Evolutionary conservation across 1,139 yeast species (phyloP).

Genomic region (Yamadazyma aaseri): DNA sequence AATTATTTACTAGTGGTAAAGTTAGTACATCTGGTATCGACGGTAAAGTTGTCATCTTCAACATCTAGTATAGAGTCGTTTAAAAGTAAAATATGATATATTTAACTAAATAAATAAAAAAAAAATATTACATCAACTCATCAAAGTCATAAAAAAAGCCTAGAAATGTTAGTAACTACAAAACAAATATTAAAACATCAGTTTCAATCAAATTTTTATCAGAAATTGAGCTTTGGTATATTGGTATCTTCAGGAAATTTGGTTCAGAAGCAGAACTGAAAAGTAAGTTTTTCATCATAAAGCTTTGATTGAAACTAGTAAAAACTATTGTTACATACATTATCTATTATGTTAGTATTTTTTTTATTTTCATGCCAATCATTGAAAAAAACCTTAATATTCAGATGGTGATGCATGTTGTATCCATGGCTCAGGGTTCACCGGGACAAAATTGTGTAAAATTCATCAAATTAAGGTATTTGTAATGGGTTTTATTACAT

Average conservation of each 20-base stretch:
- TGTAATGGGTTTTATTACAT: slow-evolving; percentile 9
- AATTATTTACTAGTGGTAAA: slow-evolving; percentile 52
- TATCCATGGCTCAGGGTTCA: slow-evolving; percentile 67
- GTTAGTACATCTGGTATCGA: slow-evolving; percentile 65
- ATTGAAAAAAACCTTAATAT: slow-evolving; percentile 10
- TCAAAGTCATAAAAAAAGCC: slow-evolving; percentile 2
- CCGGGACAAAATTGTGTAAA: slow-evolving; percentile 51
- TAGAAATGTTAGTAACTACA: slow-evolving; percentile 5
- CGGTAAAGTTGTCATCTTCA: slow-evolving; percentile 79
- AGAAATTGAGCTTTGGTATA: slow-evolving; percentile 33
- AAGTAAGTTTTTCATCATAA: slow-evolving; percentile 57
- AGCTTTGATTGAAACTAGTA: slow-evolving; percentile 6
- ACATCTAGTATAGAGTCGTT: slow-evolving; percentile 10
- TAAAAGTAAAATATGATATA: slow-evolving; percentile 2
- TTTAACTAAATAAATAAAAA: background rate
- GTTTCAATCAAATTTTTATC: slow-evolving; percentile 3
- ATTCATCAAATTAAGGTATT: slow-evolving; percentile 37
- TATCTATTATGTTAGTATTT: slow-evolving; percentile 11
- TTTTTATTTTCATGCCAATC: background rate
- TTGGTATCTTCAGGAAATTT: slow-evolving; percentile 64
- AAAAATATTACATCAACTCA: background rate
- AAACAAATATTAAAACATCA: too few species aligned
- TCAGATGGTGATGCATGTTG: slow-evolving; percentile 96
- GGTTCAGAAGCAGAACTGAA: slow-evolving; percentile 95
- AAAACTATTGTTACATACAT: slow-evolving; percentile 8